Evolutionary conservation across 2,329 filamentous ascomycete genomes (phyloP).

Genomic region (Ramularia endophylla): DNA sequence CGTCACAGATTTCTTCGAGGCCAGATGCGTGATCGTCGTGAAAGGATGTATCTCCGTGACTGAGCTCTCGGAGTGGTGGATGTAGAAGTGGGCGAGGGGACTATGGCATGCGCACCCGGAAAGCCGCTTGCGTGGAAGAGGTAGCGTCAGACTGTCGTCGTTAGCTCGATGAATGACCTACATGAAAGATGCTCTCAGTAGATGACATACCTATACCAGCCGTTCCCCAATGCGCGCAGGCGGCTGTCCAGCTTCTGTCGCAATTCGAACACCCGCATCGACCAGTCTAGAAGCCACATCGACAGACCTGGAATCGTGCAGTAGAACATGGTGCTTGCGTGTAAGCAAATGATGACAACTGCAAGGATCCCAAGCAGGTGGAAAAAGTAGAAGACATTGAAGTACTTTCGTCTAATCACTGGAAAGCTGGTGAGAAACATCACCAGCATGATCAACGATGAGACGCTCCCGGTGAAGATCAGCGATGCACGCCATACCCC

Average conservation of each 20-base stretch:
- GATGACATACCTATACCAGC: constrained; percentile 10
- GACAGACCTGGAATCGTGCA: constrained; percentile 13
- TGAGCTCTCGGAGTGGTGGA: constrained; percentile 10
- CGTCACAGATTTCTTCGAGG: constrained; percentile 7
- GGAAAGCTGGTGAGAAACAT: constrained; percentile 13
- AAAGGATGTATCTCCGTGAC: constrained; percentile 10
- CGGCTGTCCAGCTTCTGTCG: constrained; percentile 6
- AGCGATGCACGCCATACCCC: constrained; percentile 13
- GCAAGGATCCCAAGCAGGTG: constrained; percentile 12
- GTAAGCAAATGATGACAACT: constrained; percentile 13
- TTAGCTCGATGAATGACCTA: constrained; percentile 2
- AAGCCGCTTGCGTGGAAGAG: constrained; percentile 10
- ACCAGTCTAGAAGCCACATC: constrained; percentile 15
- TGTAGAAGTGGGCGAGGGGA: constrained; percentile 12
- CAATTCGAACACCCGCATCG: constrained; percentile 9
- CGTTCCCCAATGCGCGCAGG: constrained; percentile 7
- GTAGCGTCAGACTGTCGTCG: constrained; percentile 5
- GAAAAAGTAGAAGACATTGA: constrained; percentile 17
- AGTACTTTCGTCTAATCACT: constrained; percentile 10
- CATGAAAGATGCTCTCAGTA: not conserved
- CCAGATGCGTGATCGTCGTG: constrained; percentile 12
- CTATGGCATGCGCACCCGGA: constrained; percentile 11
- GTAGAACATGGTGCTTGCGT: constrained; percentile 17
- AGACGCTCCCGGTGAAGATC: constrained; percentile 12
- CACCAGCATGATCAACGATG: constrained; percentile 12